Evolutionary conservation across 352 stramenopile species (phyloP), one percentile per base, ranked within the genome.

Genomic region (Pythium periplocum): DNA sequence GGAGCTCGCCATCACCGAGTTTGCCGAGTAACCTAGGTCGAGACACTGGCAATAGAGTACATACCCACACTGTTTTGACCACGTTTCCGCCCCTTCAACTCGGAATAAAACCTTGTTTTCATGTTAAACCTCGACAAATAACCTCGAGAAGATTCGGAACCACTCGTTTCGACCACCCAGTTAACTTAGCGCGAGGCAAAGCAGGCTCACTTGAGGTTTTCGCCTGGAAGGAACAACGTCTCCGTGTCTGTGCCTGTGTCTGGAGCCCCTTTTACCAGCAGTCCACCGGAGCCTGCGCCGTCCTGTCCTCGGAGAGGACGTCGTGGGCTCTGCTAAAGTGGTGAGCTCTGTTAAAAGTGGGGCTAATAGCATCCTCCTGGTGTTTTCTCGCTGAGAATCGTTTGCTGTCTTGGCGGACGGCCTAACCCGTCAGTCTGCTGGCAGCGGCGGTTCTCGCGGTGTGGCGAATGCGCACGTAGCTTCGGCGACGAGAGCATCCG

Each of bases 321-420:
- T 43, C 4, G 37, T 33, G 36, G 26, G 46, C 44, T 53, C 53
- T 63, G 46, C 71, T 66, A 62, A 66, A 55, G 56, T 75, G 59
- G 51, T 75, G 78, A 64, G 17, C 60, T 62, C 64, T 83, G 79
- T 90, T 87, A 90, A 90, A 90, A 71, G 66, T 82, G 70, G 73
- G 79, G 79, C 79, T 49, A 31, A 90, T 38, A 90, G 51, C 39
- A 46, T 78, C 44, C 46, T 64, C 52, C 57, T 45, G 32, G 56
- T 50, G 45, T 46, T 54, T 53, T 69, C 62, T 69, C 66, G 69
- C 42, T 41, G 39, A 7, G 34, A 34, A 36, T 26, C 3, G 43
- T 55, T 38, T 48, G 6, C 31, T 45, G 61, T 43, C 64, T 69
- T 57, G 57, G 51, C 50, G 53, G 62, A 26, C 17, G 17, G 17